Base-by-base conservation (phyloP, 306 rosid species). In the Malus fusca region DNA sequence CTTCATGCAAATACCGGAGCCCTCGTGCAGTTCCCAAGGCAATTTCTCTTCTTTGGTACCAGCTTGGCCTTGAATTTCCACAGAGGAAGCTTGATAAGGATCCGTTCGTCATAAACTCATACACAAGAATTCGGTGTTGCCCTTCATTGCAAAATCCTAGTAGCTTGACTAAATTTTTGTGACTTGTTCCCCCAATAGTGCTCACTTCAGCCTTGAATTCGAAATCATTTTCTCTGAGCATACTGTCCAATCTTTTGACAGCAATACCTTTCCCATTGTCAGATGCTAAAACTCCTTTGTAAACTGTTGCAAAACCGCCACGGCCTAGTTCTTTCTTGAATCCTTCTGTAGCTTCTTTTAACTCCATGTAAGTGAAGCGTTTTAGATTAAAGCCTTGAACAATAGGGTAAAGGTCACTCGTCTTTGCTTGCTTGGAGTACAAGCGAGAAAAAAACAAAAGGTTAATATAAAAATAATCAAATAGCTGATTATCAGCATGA, bases 1-100 rank as follows among this genome's bases (percentile, higher is more conserved):
- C 83, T 12, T 83, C 86, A 19, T 83, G 86, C 11, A 83, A 66
- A 33, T 83, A 82, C 17, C 48, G 8, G 6, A 82, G 51, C 5
- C 80, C 86, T 48, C 80, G 66, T 0, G 78, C 86, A 7, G 51
- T 67, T 23, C 75, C 83, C 0, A 48, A 0, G 13, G 81, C 82
- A 26, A 84, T 35, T 56, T 55, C 33, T 42, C 52, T 44, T 68
- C 84, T 73, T 4, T 8, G 31, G 5, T 76, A 71, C 84, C 80
- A 76, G 15, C 48, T 64, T 13, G 77, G 84, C 17, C 37, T 43
- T 48, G 12, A 26, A 14, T 68, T 21, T 19, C 56, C 55, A 28
- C 71, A 81, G 1, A 81, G 77, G 2, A 48, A 75, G 56, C 64
- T 40, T 4, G 80, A 68, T 1, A 81, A 43, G 3, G 82, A 46